Percentiles rank a stretch among this genome's conserved stretches.
phyloP scores from a whole-genome alignment of 2,329 filamentous ascomycete genomes.

The Colletotrichum scovillei region DNA sequence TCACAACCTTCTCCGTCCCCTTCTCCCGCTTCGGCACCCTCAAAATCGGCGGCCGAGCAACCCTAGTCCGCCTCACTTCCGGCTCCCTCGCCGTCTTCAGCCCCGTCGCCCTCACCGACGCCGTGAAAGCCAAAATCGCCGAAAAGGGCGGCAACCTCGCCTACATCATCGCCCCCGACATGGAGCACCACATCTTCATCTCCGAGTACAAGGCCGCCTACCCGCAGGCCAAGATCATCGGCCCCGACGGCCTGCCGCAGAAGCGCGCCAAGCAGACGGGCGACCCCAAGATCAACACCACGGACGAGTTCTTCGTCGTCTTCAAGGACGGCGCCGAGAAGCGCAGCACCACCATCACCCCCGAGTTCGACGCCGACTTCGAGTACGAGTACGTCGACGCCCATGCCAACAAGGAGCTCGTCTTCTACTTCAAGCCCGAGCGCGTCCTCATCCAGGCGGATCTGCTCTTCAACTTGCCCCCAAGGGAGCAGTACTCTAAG shows the following conservation, averaged over 20 bases:
- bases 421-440: slow-evolving; percentile 85
- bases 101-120: slow-evolving; percentile 84
- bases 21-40: slow-evolving; percentile 84
- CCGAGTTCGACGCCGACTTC: slow-evolving; percentile 89
- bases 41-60: slow-evolving; percentile 88
- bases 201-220: slow-evolving; percentile 85
- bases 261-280: slow-evolving; percentile 74
- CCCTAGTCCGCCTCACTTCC: slow-evolving; percentile 75
- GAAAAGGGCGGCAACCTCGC: slow-evolving; percentile 76
- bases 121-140: slow-evolving; percentile 72
- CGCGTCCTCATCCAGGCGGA: slow-evolving; percentile 88
- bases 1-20: slow-evolving; percentile 84
- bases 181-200: slow-evolving; percentile 96
- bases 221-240: slow-evolving; percentile 83
- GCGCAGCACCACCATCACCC: slow-evolving; percentile 65
- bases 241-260: slow-evolving; percentile 83
- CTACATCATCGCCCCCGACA: slow-evolving; percentile 89
- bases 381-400: slow-evolving; percentile 85
- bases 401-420: slow-evolving; percentile 87
- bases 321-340: slow-evolving; percentile 69
- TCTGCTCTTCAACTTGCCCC: slow-evolving; percentile 90
- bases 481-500: slow-evolving; percentile 83
- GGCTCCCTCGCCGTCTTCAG: slow-evolving; percentile 91
- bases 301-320: slow-evolving; percentile 71
- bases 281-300: slow-evolving; percentile 58